These are phyloP conservation scores for Mercurialis annua DNA, from an alignment of 345 rosid genomes.

Conservation along the genomic window DNA sequence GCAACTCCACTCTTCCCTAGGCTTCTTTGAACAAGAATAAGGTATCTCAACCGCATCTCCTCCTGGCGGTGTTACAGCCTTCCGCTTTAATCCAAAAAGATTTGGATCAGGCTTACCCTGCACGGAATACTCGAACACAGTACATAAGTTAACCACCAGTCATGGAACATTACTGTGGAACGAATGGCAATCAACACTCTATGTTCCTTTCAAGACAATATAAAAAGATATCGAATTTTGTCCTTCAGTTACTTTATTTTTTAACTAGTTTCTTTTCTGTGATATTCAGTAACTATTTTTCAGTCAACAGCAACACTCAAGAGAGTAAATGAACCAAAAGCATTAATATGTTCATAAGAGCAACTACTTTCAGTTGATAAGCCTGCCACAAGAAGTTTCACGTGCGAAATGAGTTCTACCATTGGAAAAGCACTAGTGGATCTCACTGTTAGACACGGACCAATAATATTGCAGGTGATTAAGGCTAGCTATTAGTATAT, in stretches of 20 bases:
- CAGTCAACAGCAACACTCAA: too few relatives aligned
- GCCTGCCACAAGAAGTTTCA: too few relatives aligned
- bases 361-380: neutral
- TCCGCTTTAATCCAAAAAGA: constrained; percentile 39
- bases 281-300: too few relatives aligned
- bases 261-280: too few relatives aligned
- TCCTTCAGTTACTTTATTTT: too few relatives aligned
- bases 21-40: constrained; percentile 23
- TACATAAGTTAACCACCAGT: constrained; percentile 12
- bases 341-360: neutral
- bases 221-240: too few relatives aligned
- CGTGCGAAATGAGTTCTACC: neutral
- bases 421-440: neutral
- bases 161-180: neutral
- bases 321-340: too few relatives aligned
- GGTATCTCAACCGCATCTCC: constrained; percentile 16
- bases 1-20: constrained; percentile 46
- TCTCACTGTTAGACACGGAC: neutral
- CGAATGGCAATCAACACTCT: too few relatives aligned
- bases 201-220: too few relatives aligned
- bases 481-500: too few relatives aligned
- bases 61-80: constrained; percentile 28
- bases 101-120: constrained; percentile 51
- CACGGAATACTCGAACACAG: constrained; percentile 22
- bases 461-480: too few relatives aligned